Base-by-base conservation (phyloP, 306 rosid species). In the Corylus heterophylla region DNA sequence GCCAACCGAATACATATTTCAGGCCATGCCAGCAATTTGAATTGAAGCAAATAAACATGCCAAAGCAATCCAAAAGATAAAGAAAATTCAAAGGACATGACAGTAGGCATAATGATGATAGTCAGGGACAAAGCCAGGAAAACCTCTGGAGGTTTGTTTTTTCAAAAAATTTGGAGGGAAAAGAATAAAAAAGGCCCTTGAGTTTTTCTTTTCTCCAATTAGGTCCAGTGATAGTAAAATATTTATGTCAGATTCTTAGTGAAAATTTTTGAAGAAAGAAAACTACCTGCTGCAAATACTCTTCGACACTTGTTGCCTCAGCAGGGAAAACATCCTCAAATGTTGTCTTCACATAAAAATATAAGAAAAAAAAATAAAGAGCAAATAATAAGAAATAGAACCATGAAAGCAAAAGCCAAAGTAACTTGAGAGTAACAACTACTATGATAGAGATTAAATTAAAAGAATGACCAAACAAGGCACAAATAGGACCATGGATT, bases 281-380 rank as follows among this genome's bases (percentile, higher is more conserved):
- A 81, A 75, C 69, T 88, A 95, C 99, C 98, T 95, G 98, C 89
- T 95, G 98, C 85, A 93, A 88, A 85, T 95, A 95, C 79, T 95
- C 99, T 85, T 95, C 98, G n/a, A 95, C 91, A 35, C 91, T 95
- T 59, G 98, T 91, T 66, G 99, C 98, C 84, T 95, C 99, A 4
- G 94, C 98, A 63, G 98, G 99, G 84, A 95, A 95, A 77, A 91
- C 98, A 82, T 95, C 99, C 86, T 95, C 99, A 85, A 91, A 93
- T 75, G 99, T 93, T 81, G 99, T 93, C 99, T 95, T 81, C 73
- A 73, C 76, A 72, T 62, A 79, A 71, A 54, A 73, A 78, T 54
- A 0, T 42, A 55, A 80, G 31, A 72, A 49, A 31, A 18, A 27
- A 77, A 7, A 39, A 76, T 37, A 71, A 61, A 67, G 37, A 77